Evolutionary conservation across 352 stramenopile species (phyloP), one percentile per base, ranked within the genome.

Genomic region (Pythium phragmitis): DNA sequence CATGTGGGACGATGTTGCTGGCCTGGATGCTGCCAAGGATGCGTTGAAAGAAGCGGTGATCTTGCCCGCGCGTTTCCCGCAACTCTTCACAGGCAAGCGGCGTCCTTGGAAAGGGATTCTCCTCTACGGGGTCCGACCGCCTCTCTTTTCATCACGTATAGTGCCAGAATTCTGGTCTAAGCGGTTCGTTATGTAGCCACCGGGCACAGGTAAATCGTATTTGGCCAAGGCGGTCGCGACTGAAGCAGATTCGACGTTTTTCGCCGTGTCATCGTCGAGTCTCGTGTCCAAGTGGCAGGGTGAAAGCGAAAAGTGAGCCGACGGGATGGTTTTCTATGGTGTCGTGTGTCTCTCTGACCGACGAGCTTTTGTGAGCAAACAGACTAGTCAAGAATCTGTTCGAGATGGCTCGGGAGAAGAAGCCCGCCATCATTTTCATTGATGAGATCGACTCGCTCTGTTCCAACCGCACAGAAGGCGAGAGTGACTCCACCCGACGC

Each of bases 11-110:
- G 97, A 99, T 69, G 97, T 99, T 17, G 97, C 97, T 30, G 98
- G 97, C 45, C 74, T 99, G 26, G 96, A 98, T 49, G 79, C 81
- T 39, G 98, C 98, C 0, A 99, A 99, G 69, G 94, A 98, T 34
- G 91, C 94, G 17, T 71, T 99, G n/a, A 99, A 99, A 71, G 97
- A 99, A 72, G 97, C 96, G n/a, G 96, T 99, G 9, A 99, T 99
- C 60, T 75, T 99, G 36, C 97, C 97, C 23, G 85, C 87, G 6
- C 80, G 87, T 17, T 99, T 99, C 70, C 97, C 97, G 19, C 96
- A 99, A 75, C 80, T 99, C 4, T 99, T 99, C 75, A 98, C 90
- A 12, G 87, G 88, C 2, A 96, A 94, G 63, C 83, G 84, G 3
- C 76, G 83, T 60, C 94, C 95, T 3, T 98, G 96, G 88, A 97